Base-by-base conservation (phyloP, 2,329 filamentous ascomycete species). In the Thelonectria rubi region DNA sequence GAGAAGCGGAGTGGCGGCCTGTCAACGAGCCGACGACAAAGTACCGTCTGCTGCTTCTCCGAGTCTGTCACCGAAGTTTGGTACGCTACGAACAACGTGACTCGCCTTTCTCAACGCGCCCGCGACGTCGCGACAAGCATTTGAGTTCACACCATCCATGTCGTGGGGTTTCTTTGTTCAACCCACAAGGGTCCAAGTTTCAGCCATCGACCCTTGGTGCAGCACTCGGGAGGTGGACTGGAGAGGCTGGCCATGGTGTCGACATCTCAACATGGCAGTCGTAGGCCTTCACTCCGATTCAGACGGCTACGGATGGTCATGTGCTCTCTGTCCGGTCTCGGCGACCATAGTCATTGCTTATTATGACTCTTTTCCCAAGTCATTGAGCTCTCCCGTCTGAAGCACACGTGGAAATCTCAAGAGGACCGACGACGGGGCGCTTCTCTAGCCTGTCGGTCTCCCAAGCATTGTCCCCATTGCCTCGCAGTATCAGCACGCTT, bases 271-370 rank as follows among this genome's bases (percentile, higher is more conserved):
- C 45, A 18, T 51, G 45, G 46, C 46, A 30, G 42, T 30, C 20
- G 11, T 17, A 39, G 32, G 42, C 24, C 17, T 11, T 18, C 8
- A 24, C 7, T 4, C 24, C 4, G 24, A 24, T 24, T 24, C 24
- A 24, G 24, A 24, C 24, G 24, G 24, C 7, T 24, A 24, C 24
- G 24, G 4, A 15, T 47, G 55, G 26, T 54, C 57, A 42, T 58
- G 26, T 51, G 54, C 30, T 32, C 24, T 55, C 21, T 43, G 56
- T 56, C 62, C 64, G 43, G 60, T 65, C 42, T 65, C 65, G 64
- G 68, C 39, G 37, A 45, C 46, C 39, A 34, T 21, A 9, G 49
- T 10, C 21, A 18, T 17, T 42, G 37, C 24, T 30, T n/a, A 17
- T n/a, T 17, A 48, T 55, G 52, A 55, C 52, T 55, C 52, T 24